Evolutionary conservation across 805 yeast species (phyloP), one percentile per base, ranked within the genome.

Genomic region (Tetrapisispora fleetii): DNA sequence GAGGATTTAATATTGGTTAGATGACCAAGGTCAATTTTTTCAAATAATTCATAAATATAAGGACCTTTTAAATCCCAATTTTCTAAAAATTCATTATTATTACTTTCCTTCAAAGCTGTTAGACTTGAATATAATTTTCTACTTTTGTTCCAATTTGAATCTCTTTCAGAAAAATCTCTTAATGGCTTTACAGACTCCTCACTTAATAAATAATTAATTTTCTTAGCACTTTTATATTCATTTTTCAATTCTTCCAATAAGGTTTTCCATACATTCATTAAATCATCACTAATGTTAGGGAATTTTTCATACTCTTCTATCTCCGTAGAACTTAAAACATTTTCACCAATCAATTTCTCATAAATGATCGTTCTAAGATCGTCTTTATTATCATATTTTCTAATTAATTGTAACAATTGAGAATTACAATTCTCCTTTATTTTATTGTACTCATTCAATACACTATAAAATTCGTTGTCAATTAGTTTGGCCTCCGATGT

Each of bases 31-130:
- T 87, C 93, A 55, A 83, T 80, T 52, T 72, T 73, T 60, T 87
- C 93, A 62, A 88, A 83, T 54, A 79, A 78, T 55, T 81, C 82
- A 60, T 85, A 83, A 40, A 84, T 78, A 48, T 75, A 79, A 2
- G 95, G 91, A 2, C 93, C 91, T 62, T 81, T 80, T 47, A 77
- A 70, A 52, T 80, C 81, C 96, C 96, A 88, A 56, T 78, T 76
- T 35, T 71, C 71, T 47, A 76, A 80, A 33, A 78, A 74, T 43
- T 66, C 63, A 69, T 46, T 67, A 65, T 51, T 66, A 46, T 69
- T 69, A 17, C 68, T 63, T 50, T 71, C 78, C 50, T 68, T 65
- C 18, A 54, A 58, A 42, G 67, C 67, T 8, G 78, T 77, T 36
- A 75, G 64, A 61, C 75, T 68, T 64, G 67, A 57, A 49, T 73